Evolutionary conservation across 1,284 basidiomycete species (phyloP), one percentile per base, ranked within the genome.

Genomic region (Fistulinella staudtii): DNA sequence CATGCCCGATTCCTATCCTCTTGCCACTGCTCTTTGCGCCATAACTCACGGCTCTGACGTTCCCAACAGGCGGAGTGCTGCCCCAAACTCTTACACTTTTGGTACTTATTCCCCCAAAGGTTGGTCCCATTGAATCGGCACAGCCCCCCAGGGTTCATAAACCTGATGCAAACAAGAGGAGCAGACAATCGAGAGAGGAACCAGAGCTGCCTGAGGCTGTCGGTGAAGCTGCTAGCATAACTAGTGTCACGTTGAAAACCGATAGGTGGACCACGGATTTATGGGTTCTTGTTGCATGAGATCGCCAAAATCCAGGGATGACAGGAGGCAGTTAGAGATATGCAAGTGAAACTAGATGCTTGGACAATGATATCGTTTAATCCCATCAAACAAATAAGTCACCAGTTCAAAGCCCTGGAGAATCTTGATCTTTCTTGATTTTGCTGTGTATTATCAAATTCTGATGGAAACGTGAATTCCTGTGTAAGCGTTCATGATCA

Each of bases 221-320:
- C 6, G 79, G 76, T 23, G 85, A 87, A 62, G 69, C 71, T 1
- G 70, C 79, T 35, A 88, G 79, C 56, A 93, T 89, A 5, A 81
- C 86, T n/a, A 73, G 66, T 22, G 89, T 82, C 4, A 91, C 91
- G 18, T 60, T 89, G 53, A 95, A 91, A 69, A 89, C 89, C 18
- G 93, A 96, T 60, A 70, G 24, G 24, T 65, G 75, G 88, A 45
- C 92, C 93, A 27, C 81, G 83, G 60, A 93, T 96, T 48, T 97
- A 96, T 66, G 93, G 93, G 1, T 97, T 97, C 76, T 89, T 91
- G 67, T 75, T 95, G 27, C 81, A 95, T 61, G 93, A 96, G 72
- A 83, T 83, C 54, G 92, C 93, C n/a, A 92, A 87, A 66, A 68
- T 94, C 55, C 85, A 90, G 62, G 73, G 93, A 60, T 97, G 94